phyloP scores from a whole-genome alignment of 202 grass and related monocot species.

The Zizania palustris region DNA sequence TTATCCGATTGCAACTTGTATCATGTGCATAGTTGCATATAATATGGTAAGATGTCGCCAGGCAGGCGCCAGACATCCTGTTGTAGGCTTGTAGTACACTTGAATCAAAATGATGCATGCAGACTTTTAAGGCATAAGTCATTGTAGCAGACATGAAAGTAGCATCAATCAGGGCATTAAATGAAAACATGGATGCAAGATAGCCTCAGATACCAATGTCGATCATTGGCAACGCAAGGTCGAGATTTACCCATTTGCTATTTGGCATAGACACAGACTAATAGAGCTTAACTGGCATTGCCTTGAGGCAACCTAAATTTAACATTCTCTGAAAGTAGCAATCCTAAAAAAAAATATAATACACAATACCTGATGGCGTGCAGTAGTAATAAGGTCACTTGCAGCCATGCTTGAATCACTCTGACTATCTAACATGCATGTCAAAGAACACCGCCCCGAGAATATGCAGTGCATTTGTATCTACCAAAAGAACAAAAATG shows the following conservation, averaged over 20 bases:
- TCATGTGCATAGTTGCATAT: background rate
- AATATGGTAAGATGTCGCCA: constrained; percentile 12
- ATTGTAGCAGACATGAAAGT: background rate
- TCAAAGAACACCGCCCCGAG: constrained; percentile 43
- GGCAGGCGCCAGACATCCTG: background rate
- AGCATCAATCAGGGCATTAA: background rate
- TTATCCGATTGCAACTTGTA: constrained; percentile 2
- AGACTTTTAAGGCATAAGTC: background rate
- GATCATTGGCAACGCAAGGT: background rate
- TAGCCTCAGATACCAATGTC: background rate
- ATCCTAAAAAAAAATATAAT: background rate
- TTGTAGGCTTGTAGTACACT: background rate
- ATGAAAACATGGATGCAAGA: background rate
- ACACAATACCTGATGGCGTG: constrained; percentile 67
- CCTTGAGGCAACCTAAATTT: background rate
- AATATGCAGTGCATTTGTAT: background rate
- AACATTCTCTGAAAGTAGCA: background rate
- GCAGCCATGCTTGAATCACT: constrained; percentile 81
- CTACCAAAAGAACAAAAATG: background rate
- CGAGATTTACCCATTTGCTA: background rate
- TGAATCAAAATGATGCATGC: background rate
- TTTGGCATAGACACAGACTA: background rate
- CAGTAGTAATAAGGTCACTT: constrained; percentile 55
- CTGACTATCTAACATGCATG: constrained; percentile 74
- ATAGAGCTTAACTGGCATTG: background rate